phyloP scores from a whole-genome alignment of 495 filamentous ascomycete genomes.

The Daldinia loculata region DNA sequence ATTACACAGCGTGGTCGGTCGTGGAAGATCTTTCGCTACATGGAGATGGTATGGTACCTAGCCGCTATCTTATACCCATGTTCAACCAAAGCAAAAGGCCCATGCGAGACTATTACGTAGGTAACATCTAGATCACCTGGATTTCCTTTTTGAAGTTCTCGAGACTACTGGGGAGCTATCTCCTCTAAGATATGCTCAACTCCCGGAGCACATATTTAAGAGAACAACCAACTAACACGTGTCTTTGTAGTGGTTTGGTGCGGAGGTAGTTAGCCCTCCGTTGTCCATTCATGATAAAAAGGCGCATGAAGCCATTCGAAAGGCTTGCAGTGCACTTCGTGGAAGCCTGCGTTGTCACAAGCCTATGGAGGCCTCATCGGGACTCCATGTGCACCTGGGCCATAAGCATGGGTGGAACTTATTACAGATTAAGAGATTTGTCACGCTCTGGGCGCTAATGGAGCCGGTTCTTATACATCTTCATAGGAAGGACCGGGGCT shows the following conservation, averaged over 20 bases:
- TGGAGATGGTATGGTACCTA: slow-evolving; percentile 15
- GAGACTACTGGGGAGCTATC: too few species aligned
- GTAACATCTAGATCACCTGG: background rate
- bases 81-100: background rate
- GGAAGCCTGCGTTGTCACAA: slow-evolving; percentile 34
- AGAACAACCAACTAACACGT: background rate
- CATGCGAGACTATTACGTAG: slow-evolving; percentile 11
- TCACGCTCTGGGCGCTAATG: slow-evolving; percentile 29
- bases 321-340: slow-evolving; percentile 27
- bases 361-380: slow-evolving; percentile 34
- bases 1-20: slow-evolving; percentile 35
- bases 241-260: slow-evolving; percentile 30
- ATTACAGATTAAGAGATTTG: slow-evolving; percentile 33
- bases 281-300: background rate
- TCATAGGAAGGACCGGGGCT: slow-evolving; percentile 34
- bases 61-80: slow-evolving; percentile 21
- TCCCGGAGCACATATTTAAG: too few species aligned
- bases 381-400: slow-evolving; percentile 38
- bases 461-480: slow-evolving; percentile 19
- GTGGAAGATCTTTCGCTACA: slow-evolving; percentile 23
- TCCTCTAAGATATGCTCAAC: background rate
- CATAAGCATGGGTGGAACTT: slow-evolving; percentile 38
- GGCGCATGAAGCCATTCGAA: slow-evolving; percentile 1
- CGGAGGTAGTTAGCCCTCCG: slow-evolving; percentile 35
- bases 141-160: background rate